Percentiles rank a stretch among this genome's conserved stretches.
Evolutionary conservation across 1,284 basidiomycete species (phyloP).

Genomic region (Fomitopsis betulina): DNA sequence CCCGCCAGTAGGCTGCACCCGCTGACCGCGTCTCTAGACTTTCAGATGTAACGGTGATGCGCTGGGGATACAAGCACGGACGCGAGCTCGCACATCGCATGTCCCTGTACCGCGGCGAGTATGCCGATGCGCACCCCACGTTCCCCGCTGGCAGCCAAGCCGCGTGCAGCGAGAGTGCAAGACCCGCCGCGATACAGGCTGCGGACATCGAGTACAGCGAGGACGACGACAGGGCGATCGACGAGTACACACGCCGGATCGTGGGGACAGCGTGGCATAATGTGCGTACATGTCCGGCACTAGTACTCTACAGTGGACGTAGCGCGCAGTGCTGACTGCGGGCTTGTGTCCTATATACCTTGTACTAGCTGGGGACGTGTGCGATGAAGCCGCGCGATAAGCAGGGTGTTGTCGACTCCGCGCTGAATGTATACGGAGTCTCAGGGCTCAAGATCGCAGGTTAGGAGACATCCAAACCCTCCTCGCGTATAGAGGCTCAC

Average conservation of each 20-base stretch:
- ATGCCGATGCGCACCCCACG: slow-evolving; percentile 22
- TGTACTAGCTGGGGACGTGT: slow-evolving; percentile 23
- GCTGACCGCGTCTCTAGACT: slow-evolving; percentile 5
- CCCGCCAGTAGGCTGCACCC: neutral
- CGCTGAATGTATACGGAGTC: slow-evolving; percentile 69
- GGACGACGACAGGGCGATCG: slow-evolving; percentile 62
- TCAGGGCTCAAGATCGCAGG: slow-evolving; percentile 57
- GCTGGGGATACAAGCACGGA: slow-evolving; percentile 30
- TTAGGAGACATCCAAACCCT: too few species aligned
- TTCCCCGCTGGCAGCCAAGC: slow-evolving; percentile 22
- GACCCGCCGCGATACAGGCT: slow-evolving; percentile 13
- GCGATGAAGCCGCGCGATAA: slow-evolving; percentile 70
- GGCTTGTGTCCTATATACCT: too few species aligned
- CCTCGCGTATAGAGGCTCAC: neutral
- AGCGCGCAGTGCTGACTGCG: too few species aligned
- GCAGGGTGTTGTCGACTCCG: slow-evolving; percentile 70
- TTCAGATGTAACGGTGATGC: slow-evolving; percentile 36
- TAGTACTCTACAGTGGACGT: too few species aligned
- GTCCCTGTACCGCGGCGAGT: slow-evolving; percentile 32
- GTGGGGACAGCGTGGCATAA: slow-evolving; percentile 24
- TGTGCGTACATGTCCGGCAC: too few species aligned
- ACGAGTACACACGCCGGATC: slow-evolving; percentile 44
- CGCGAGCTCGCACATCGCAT: slow-evolving; percentile 33
- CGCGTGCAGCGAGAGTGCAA: neutral
- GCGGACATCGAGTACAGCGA: slow-evolving; percentile 50